Conservation (phyloP, 257 asterid genomes). For the Solanum ahanhuiri region DNA sequence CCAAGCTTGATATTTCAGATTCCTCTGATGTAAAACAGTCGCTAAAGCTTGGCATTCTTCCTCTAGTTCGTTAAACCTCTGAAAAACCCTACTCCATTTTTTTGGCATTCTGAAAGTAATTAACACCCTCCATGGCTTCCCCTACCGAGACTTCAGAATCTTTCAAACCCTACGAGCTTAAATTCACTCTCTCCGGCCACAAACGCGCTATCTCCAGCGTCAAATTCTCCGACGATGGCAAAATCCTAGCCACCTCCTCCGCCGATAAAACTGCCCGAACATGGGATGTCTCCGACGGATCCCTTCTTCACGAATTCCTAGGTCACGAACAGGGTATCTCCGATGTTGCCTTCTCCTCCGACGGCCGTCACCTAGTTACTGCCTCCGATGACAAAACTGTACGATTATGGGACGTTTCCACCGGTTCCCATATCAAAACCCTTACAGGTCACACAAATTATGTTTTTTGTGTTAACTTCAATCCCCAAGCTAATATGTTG, state of each 20-base stretch:
- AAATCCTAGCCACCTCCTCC: constrained; percentile 62
- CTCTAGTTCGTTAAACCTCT: constrained; percentile 1
- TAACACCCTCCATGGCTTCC: constrained; percentile 26
- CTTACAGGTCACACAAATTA: constrained; percentile 78
- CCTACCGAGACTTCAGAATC: constrained; percentile 32
- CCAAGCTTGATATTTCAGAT: neutral
- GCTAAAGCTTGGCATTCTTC: neutral
- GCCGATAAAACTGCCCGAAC: constrained; percentile 83
- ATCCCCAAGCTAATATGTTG: constrained; percentile 77
- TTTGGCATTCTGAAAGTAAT: neutral
- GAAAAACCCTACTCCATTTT: constrained; percentile 13
- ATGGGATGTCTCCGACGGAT: constrained; percentile 41
- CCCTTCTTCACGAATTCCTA: constrained; percentile 42
- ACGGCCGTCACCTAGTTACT: constrained; percentile 69
- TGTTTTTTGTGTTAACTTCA: constrained; percentile 75
- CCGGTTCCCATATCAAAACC: constrained; percentile 74
- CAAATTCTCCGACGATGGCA: constrained; percentile 80
- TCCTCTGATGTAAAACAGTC: neutral
- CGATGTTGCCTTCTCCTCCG: constrained; percentile 81
- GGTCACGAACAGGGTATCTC: constrained; percentile 87
- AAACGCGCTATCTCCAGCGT: constrained; percentile 63
- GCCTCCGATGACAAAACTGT: constrained; percentile 91
- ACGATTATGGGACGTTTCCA: constrained; percentile 71
- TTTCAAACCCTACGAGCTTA: constrained; percentile 67
- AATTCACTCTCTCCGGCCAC: constrained; percentile 67